Base-by-base conservation (phyloP, 2,329 filamentous ascomycete species). In the Tricladium varicosporioides region DNA sequence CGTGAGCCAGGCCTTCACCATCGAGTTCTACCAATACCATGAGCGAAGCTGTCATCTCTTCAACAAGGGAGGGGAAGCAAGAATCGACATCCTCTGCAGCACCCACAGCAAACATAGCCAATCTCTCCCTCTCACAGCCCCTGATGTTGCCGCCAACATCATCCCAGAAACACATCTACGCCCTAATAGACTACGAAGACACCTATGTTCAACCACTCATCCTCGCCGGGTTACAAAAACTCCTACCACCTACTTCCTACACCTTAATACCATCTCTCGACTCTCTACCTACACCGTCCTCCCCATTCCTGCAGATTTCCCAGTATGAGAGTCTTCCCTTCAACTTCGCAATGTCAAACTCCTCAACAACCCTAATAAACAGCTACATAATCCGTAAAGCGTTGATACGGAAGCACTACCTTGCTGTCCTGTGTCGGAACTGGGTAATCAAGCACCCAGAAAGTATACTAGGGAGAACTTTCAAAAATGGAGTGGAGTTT, bases 311-410 rank as follows among this genome's bases (percentile, higher is more conserved):
- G 2, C 89, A 97, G 71, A 92, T 96, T 69, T 83, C 85, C 2
- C 83, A 89, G 33, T 99, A 99, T 74, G 94, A 99, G 73, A 79
- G 83, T 44, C 83, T 97, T 58, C 89, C 96, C 70, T 97, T 96
- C 71, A 86, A 89, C 54, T 84, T 88, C 66, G 81, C 89, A 15
- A 78, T 88, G 56, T 72, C 77, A 1, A 78, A 91, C 64, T 74
- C 88, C 0, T 70, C 73, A 0, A 84, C 83, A 0, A 84, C 81
- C 10, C 78, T 96, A 1, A 80, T 90, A 65, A 97, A 97, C 74
- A 90, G 91, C 69, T 97, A 97, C 73, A 83, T 97, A 69, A 95
- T 97, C 71, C 89, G 94, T 67, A 97, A 97, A 77, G 94, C 94
- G 0, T 79, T 99, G 16, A 97, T 97, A 66, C 85, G 94, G 58